phyloP scores from a whole-genome alignment of 768 basidiomycete species.

The Boletus reticuloceps region DNA sequence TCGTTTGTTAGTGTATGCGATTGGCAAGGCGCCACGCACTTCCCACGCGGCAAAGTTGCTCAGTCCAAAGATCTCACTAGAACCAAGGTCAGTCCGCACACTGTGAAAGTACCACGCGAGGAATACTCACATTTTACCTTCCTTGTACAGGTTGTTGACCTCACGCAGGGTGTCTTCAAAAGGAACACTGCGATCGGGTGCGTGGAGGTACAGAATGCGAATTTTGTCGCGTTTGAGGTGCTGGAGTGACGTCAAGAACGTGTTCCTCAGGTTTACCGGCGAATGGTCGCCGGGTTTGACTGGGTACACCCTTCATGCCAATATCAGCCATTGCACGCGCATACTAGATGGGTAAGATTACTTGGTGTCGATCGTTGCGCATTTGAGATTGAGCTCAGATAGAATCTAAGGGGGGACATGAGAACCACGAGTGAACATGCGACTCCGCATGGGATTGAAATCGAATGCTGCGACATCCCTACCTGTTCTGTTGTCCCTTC shows the following conservation, averaged over 20 bases:
- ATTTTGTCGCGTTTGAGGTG: slow-evolving; percentile 44
- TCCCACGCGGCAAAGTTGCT: slow-evolving; percentile 63
- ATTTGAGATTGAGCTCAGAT: slow-evolving; percentile 38
- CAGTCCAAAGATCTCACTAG: slow-evolving; percentile 57
- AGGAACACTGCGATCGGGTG: slow-evolving; percentile 55
- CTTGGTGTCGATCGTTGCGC: slow-evolving; percentile 50
- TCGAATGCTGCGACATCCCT: background rate
- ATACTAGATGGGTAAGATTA: slow-evolving; percentile 4
- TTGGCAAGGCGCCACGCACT: slow-evolving; percentile 20
- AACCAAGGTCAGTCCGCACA: background rate
- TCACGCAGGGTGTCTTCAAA: slow-evolving; percentile 55
- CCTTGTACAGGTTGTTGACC: slow-evolving; percentile 52
- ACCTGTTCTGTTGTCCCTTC: slow-evolving; percentile 57
- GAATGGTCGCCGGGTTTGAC: slow-evolving; percentile 40
- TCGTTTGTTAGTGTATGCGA: background rate
- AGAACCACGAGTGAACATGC: background rate
- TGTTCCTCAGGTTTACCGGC: slow-evolving; percentile 39
- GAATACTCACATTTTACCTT: slow-evolving; percentile 51
- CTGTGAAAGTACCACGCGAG: background rate
- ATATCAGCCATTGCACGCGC: background rate
- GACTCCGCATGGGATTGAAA: background rate
- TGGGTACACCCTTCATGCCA: slow-evolving; percentile 38
- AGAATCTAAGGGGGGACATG: slow-evolving; percentile 30
- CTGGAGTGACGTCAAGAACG: slow-evolving; percentile 46
- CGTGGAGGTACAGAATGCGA: slow-evolving; percentile 57